Conservation (phyloP, 2,329 filamentous ascomycete genomes). For the Alternaria gansuensis region DNA sequence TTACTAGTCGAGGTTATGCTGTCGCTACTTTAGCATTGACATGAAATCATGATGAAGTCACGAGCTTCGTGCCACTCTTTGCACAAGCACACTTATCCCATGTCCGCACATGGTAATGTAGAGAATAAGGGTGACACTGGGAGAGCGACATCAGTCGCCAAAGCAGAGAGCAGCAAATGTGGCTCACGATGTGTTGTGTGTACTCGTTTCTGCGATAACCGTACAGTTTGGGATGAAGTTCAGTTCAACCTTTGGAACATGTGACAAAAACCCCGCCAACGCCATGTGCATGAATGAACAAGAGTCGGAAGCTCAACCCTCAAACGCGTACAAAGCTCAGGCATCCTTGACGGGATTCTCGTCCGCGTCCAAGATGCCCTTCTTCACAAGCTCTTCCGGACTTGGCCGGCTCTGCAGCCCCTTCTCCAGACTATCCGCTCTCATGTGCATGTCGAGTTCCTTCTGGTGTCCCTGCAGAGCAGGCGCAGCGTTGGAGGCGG, state of each 20-base stretch:
- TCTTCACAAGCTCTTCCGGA: slow-evolving; percentile 78
- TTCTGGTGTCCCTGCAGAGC: slow-evolving; percentile 80
- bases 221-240: slow-evolving; percentile 13
- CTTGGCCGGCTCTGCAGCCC: slow-evolving; percentile 81
- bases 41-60: slow-evolving; percentile 26
- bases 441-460: slow-evolving; percentile 89
- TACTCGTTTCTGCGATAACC: slow-evolving; percentile 11
- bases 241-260: neutral
- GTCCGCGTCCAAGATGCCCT: slow-evolving; percentile 73
- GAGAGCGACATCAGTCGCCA: no score
- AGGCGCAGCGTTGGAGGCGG: slow-evolving; percentile 78
- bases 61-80: slow-evolving; percentile 30
- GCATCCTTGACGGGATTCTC: slow-evolving; percentile 47
- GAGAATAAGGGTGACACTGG: neutral
- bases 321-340: slow-evolving; percentile 12
- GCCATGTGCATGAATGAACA: slow-evolving; percentile 11
- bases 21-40: slow-evolving; percentile 5
- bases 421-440: slow-evolving; percentile 84
- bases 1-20: slow-evolving; percentile 1
- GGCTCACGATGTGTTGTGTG: neutral
- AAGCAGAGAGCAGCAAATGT: neutral
- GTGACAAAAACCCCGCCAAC: slow-evolving; percentile 12
- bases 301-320: neutral
- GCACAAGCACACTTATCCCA: neutral
- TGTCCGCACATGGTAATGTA: neutral